Evolutionary conservation across 306 rosid species (phyloP).

Genomic region (Quercus rubra): DNA sequence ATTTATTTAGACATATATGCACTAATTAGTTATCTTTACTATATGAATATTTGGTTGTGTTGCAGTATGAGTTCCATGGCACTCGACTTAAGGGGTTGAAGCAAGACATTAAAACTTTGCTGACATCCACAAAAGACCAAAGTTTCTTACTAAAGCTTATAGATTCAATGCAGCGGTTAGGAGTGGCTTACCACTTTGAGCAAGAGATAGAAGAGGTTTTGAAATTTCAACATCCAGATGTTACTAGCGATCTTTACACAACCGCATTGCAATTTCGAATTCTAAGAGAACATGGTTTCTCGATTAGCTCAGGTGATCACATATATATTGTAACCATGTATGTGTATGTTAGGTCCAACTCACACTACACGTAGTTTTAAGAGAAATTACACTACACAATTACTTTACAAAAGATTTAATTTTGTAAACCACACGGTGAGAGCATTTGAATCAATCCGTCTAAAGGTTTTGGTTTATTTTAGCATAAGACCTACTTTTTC

Average conservation of each 20-base stretch:
- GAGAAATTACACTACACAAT: too few relatives aligned
- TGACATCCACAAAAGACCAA: not conserved
- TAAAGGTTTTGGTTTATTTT: too few relatives aligned
- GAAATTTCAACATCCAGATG: not conserved
- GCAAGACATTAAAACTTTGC: not conserved
- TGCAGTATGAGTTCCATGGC: constrained; percentile 20
- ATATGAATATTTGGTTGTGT: not conserved
- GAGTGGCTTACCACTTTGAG: constrained; percentile 29
- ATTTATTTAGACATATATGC: too few relatives aligned
- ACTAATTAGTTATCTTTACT: too few relatives aligned
- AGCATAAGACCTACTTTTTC: too few relatives aligned
- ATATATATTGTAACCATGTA: too few relatives aligned
- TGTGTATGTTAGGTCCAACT: too few relatives aligned
- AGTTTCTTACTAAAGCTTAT: not conserved
- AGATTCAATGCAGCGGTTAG: constrained; percentile 23
- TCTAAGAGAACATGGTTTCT: constrained; percentile 22
- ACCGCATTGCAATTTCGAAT: constrained; percentile 18
- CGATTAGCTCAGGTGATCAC: constrained; percentile 14
- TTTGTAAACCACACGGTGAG: too few relatives aligned
- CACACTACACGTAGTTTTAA: too few relatives aligned
- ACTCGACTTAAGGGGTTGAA: constrained; percentile 15
- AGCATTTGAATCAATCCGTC: too few relatives aligned
- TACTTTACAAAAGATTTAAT: too few relatives aligned
- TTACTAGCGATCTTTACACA: not conserved
- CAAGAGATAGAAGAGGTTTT: constrained; percentile 14